phyloP scores from a whole-genome alignment of 129 eudicot species.

The Flaveria robusta region DNA sequence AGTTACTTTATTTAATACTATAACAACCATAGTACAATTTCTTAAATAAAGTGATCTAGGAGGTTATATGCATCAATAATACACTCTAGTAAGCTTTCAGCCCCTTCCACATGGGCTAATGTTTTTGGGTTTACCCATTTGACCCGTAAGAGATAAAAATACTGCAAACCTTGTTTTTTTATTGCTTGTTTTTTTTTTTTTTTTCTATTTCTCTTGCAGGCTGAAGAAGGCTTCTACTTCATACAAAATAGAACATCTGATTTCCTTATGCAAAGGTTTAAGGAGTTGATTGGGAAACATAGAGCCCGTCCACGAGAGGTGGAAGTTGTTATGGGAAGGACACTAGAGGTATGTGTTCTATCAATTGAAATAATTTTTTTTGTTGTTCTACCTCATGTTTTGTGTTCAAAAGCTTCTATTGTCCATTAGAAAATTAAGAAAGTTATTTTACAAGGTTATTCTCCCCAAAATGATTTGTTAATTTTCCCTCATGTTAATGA shows the following conservation, averaged over 20 bases:
- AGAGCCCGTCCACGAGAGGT: slow-evolving; percentile 58
- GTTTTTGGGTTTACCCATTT: neutral
- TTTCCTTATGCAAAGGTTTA: slow-evolving; percentile 64
- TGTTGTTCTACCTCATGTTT: no score
- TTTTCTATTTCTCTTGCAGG: slow-evolving; percentile 45
- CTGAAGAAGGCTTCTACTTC: slow-evolving; percentile 84
- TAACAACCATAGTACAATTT: neutral
- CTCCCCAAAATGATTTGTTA: neutral
- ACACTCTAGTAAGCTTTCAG: neutral
- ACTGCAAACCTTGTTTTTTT: neutral
- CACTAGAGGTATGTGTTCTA: slow-evolving; percentile 50
- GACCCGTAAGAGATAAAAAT: neutral
- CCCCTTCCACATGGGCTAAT: neutral
- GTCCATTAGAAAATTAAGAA: no score
- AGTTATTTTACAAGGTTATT: neutral
- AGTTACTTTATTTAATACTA: neutral
- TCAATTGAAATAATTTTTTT: no score
- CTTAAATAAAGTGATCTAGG: neutral
- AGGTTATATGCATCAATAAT: neutral
- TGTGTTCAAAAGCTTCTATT: no score
- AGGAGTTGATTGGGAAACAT: slow-evolving; percentile 58
- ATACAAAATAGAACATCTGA: slow-evolving; percentile 52
- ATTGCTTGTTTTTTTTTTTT: neutral
- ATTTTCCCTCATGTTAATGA: neutral
- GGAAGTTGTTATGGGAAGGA: slow-evolving; percentile 94